phyloP scores from a whole-genome alignment of 2,329 filamentous ascomycete genomes.

The Penicillium sp. region DNA sequence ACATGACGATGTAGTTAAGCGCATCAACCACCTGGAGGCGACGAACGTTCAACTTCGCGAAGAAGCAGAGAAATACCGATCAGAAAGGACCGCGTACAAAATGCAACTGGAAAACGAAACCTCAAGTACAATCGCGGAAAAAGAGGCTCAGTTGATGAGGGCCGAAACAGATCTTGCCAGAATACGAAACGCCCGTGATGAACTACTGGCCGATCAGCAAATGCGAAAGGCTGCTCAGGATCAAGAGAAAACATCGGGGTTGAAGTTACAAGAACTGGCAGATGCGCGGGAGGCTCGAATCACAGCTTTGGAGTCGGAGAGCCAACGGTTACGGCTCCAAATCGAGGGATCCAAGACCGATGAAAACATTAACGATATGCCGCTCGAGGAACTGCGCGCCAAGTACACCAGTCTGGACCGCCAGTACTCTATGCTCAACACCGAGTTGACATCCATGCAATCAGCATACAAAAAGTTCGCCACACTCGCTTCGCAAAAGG shows the following conservation, averaged over 20 bases:
- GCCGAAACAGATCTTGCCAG: conserved; percentile 83
- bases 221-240: conserved; percentile 79
- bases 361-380: conserved; percentile 59
- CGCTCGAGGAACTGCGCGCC: conserved; percentile 69
- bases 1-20: conserved; percentile 88
- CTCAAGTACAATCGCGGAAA: conserved; percentile 70
- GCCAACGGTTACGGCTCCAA: conserved; percentile 67
- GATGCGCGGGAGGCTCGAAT: conserved; percentile 80
- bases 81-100: conserved; percentile 81
- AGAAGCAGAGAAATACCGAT: conserved; percentile 80
- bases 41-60: conserved; percentile 82
- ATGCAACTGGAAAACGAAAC: conserved; percentile 79
- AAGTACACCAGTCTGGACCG: conserved; percentile 75
- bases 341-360: conserved; percentile 50
- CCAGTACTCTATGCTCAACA: conserved; percentile 80
- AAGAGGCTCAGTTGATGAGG: conserved; percentile 77
- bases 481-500: conserved; percentile 80
- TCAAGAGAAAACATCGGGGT: conserved; percentile 67
- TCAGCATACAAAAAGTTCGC: conserved; percentile 89
- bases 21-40: conserved; percentile 87
- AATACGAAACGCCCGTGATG: conserved; percentile 81
- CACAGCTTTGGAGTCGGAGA: conserved; percentile 75
- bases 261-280: conserved; percentile 78
- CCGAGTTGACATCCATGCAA: conserved; percentile 86
- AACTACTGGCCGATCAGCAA: conserved; percentile 77